A percentile compares a stretch with the other conserved stretches of the same genome.
Conservation (phyloP, 2,329 filamentous ascomycete species). For the Xylaria digitata region DNA sequence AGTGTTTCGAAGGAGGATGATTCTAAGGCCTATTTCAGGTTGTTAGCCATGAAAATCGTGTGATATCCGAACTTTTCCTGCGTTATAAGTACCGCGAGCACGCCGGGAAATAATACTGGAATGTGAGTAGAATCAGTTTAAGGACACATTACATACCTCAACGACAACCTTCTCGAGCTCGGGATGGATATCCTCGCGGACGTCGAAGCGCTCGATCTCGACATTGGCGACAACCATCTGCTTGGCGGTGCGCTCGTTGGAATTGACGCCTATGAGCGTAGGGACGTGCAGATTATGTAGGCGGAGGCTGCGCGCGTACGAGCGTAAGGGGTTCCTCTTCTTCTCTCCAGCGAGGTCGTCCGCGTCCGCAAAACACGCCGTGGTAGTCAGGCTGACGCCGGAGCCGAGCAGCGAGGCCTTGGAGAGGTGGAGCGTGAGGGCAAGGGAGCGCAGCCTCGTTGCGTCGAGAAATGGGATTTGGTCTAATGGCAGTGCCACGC, state of each 20-base stretch:
- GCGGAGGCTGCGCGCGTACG: constrained; percentile 55
- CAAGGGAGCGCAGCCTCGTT: constrained; percentile 57
- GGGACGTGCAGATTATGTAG: constrained; percentile 71
- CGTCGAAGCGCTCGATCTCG: constrained; percentile 66
- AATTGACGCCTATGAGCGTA: constrained; percentile 77
- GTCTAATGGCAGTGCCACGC: constrained; percentile 46
- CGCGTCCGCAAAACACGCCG: constrained; percentile 55
- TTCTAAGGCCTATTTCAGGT: constrained; percentile 59
- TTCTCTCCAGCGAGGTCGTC: not conserved
- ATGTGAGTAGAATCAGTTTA: not conserved
- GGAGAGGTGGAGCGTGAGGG: constrained; percentile 67
- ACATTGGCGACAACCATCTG: constrained; percentile 74
- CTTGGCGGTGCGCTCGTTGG: constrained; percentile 73
- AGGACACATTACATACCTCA: constrained; percentile 58
- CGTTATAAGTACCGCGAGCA: too few relatives aligned
- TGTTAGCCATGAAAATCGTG: not conserved
- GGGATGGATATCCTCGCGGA: constrained; percentile 62
- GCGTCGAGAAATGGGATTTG: constrained; percentile 52
- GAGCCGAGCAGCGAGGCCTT: constrained; percentile 76
- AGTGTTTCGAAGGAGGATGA: constrained; percentile 71
- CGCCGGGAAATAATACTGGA: too few relatives aligned
- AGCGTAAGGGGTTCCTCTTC: constrained; percentile 44
- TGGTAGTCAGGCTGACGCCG: constrained; percentile 64
- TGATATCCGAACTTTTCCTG: not conserved
- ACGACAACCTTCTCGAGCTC: constrained; percentile 70